Evolutionary conservation across 2,329 filamentous ascomycete species (phyloP).

Genomic region (Lachnellula cervina): DNA sequence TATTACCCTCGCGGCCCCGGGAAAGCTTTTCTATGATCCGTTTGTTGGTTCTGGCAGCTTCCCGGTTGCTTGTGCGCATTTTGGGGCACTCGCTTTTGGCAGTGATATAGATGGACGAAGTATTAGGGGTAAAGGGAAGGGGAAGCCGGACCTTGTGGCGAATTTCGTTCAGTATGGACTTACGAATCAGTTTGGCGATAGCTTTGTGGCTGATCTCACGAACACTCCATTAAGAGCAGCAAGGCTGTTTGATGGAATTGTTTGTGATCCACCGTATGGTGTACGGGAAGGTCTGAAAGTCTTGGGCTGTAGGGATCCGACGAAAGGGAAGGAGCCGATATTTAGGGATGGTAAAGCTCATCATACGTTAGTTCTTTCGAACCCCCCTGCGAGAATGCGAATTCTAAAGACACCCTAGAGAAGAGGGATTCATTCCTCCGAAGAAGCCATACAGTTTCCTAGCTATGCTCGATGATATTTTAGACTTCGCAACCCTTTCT

Average conservation of each 20-base stretch:
- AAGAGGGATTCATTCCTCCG: constrained; percentile 71
- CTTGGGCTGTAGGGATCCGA: constrained; percentile 68
- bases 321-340: constrained; percentile 51
- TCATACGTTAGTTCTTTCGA: constrained; percentile 52
- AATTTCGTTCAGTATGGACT: constrained; percentile 86
- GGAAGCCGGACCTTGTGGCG: constrained; percentile 45
- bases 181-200: constrained; percentile 61
- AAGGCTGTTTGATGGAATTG: constrained; percentile 75
- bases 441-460: constrained; percentile 91
- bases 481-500: constrained; percentile 71
- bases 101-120: constrained; percentile 92
- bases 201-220: constrained; percentile 81
- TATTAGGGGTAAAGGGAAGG: constrained; percentile 64
- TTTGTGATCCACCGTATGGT: constrained; percentile 95
- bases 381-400: too few relatives aligned
- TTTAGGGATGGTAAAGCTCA: constrained; percentile 65
- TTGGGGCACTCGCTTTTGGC: constrained; percentile 77
- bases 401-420: constrained; percentile 34
- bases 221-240: constrained; percentile 67
- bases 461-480: constrained; percentile 83
- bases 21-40: constrained; percentile 86
- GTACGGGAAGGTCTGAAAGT: constrained; percentile 89
- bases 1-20: constrained; percentile 74
- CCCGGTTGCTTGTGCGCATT: constrained; percentile 82
- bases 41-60: constrained; percentile 96